Conservation (phyloP, 345 rosid species). For the Lepidium aucheri region DNA sequence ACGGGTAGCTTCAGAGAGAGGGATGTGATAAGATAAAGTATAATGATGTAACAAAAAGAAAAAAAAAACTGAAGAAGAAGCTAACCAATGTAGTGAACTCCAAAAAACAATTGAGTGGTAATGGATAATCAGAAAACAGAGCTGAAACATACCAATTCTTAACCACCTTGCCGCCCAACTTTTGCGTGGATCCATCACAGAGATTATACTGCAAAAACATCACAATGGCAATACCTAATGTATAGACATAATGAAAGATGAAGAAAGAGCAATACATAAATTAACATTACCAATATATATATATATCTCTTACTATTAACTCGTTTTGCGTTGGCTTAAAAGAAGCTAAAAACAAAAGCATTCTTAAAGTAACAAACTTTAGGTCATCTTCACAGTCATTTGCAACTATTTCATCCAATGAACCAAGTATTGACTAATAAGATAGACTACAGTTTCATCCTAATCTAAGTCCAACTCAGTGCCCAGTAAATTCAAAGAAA, state of each 20-base stretch:
- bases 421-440: no score
- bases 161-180: slow-evolving; percentile 99
- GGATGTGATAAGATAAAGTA: neutral
- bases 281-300: neutral
- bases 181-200: slow-evolving; percentile 87
- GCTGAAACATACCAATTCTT: slow-evolving; percentile 60
- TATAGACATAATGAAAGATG: neutral
- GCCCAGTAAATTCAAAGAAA: neutral
- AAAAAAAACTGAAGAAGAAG: neutral
- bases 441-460: neutral
- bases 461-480: neutral
- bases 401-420: neutral
- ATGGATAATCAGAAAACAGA: neutral
- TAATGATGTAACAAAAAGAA: neutral
- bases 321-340: neutral
- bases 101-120: neutral
- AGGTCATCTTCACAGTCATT: neutral
- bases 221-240: neutral
- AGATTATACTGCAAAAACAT: slow-evolving; percentile 48
- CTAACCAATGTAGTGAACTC: neutral
- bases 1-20: neutral
- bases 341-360: neutral
- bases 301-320: neutral
- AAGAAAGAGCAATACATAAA: neutral
- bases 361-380: slow-evolving; percentile 9